Evolutionary conservation across 305 asterid species (phyloP), one percentile per base, ranked within the genome.

Genomic region (Nicotiana rustica): DNA sequence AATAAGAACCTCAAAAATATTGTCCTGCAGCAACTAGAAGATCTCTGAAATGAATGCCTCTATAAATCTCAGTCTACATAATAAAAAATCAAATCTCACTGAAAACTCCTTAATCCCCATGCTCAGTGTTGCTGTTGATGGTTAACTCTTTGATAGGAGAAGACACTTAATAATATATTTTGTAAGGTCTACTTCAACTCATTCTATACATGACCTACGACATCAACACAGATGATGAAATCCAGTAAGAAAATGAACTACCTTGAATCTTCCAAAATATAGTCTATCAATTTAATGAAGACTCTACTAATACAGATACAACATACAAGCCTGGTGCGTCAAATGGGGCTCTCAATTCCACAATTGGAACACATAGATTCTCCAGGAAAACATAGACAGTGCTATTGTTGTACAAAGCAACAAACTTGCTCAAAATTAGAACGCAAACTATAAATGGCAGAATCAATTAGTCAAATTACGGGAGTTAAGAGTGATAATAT

Each of bases 1-100:
- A 38, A 41, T n/a, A 69, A 69, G 77, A 69, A 69, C 17, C 78
- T 18, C 78, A 70, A 19, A 71, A 10, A 25, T 69, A n/a, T 69
- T 12, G 38, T 6, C 12, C 61, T 44, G 38, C 38, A 71, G 60
- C 78, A 44, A 44, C 78, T 44, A 71, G 61, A 71, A 19, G 78
- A 44, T 44, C 36, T 71, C 61, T 71, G 15, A 44, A 71, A 19
- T 71, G 60, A 44, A 44, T 13, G 60, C 60, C 18, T 19, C 12
- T 33, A 71, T 12, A 71, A 19, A 19, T 19, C 1, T 25, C 25
- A 44, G 4, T 71, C 29, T 21, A 5, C 5, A 47, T 71, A 71
- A 71, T 44, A 3, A 21, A 70, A 71, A 71, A 44, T 6, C 78
- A 71, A 44, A 44, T 19, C 60, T 71, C 36, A 47, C 61, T 19